phyloP scores from a whole-genome alignment of 306 rosid genomes.

The Luffa acutangula region DNA sequence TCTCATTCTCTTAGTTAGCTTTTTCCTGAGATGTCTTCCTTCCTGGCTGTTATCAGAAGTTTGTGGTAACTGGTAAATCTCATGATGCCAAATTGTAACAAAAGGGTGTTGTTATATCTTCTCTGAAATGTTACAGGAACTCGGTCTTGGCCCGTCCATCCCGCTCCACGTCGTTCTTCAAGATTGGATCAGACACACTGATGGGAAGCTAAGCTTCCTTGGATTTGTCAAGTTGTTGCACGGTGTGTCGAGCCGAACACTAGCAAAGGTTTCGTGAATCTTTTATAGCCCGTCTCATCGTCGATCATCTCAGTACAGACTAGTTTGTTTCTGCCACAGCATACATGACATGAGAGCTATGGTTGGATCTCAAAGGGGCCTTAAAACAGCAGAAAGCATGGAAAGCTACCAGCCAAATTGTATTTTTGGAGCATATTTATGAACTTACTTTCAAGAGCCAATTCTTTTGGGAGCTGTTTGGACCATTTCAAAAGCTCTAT shows the following conservation, averaged over 20 bases:
- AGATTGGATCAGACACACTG: slow-evolving; percentile 97
- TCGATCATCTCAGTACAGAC: neutral
- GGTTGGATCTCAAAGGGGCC: neutral
- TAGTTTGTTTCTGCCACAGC: neutral
- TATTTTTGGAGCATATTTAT: neutral
- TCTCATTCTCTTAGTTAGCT: neutral
- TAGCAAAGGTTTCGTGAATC: slow-evolving; percentile 53
- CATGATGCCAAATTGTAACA: neutral
- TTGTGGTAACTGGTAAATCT: neutral
- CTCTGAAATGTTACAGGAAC: slow-evolving; percentile 41
- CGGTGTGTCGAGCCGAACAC: slow-evolving; percentile 70
- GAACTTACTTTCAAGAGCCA: neutral
- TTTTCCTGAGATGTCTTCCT: neutral
- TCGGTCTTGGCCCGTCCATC: slow-evolving; percentile 95
- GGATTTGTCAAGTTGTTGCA: slow-evolving; percentile 88
- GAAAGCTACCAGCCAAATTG: neutral
- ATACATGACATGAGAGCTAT: neutral
- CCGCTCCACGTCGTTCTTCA: slow-evolving; percentile 89
- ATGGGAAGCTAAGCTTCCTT: slow-evolving; percentile 93
- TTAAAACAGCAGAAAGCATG: neutral
- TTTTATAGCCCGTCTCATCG: neutral
- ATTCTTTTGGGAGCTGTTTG: slow-evolving; percentile 11
- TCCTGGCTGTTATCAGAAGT: neutral
- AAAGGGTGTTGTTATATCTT: neutral
- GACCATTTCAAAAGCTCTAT: slow-evolving; percentile 4